phyloP scores from a whole-genome alignment of 2,329 filamentous ascomycete genomes.

The Hypoxylon sp. region DNA sequence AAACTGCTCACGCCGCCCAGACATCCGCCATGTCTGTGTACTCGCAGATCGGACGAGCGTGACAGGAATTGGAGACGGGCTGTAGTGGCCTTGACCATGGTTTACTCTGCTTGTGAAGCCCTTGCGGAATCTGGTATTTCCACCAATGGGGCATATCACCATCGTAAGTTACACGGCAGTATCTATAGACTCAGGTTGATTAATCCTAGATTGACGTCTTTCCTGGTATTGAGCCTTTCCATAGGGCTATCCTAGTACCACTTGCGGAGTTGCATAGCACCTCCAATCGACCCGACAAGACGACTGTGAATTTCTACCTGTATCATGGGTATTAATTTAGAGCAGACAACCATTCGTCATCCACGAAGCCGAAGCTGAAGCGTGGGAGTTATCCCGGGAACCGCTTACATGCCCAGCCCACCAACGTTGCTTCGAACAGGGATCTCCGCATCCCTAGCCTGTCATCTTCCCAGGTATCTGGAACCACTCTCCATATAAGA shows the following conservation, averaged over 20 bases:
- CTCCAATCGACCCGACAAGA: neutral
- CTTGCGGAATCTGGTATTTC: constrained; percentile 28
- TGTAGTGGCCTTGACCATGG: constrained; percentile 1
- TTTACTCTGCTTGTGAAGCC: neutral
- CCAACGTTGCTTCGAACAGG: constrained; percentile 33
- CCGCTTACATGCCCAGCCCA: constrained; percentile 20
- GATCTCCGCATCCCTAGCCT: constrained; percentile 42
- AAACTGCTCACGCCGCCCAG: constrained; percentile 15
- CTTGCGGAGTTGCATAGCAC: neutral
- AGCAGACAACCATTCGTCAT: neutral
- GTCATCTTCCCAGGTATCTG: constrained; percentile 35
- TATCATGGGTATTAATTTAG: neutral
- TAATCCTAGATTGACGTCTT: neutral
- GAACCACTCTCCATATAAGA: constrained; percentile 32
- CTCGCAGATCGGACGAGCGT: neutral
- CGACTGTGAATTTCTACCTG: neutral
- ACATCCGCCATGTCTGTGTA: neutral
- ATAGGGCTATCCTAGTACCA: neutral
- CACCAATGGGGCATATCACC: constrained; percentile 33
- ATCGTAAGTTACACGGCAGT: neutral
- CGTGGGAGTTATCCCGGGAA: constrained; percentile 20
- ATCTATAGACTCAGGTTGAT: neutral
- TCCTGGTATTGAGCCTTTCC: neutral
- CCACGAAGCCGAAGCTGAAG: neutral
- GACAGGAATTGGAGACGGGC: constrained; percentile 11